Percentiles rank a stretch among this genome's conserved stretches.
These are phyloP conservation scores for Trichopus zeylanicus DNA, from an alignment of 116 monocot genomes.

Conservation along the genomic window DNA sequence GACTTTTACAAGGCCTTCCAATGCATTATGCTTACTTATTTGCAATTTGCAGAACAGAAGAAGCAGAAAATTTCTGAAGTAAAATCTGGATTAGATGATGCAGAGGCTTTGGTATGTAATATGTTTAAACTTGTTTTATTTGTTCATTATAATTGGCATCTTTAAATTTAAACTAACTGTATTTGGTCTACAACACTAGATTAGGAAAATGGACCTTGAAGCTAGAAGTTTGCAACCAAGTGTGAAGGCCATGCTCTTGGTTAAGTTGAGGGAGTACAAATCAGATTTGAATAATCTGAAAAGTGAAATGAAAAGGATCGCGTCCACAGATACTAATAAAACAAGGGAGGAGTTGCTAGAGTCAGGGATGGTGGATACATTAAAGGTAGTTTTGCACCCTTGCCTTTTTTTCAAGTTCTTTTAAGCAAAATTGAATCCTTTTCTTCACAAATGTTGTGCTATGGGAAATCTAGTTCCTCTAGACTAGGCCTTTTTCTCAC, in stretches of 20 bases:
- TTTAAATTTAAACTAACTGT: no score
- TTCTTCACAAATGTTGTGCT: not conserved
- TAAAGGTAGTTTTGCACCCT: conserved; percentile 11
- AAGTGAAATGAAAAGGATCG: conserved; percentile 39
- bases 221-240: conserved; percentile 52
- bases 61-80: conserved; percentile 40
- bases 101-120: conserved; percentile 38
- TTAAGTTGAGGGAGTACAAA: conserved; percentile 57
- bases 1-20: no score
- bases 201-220: conserved; percentile 65
- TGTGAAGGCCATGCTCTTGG: conserved; percentile 45
- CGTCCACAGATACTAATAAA: conserved; percentile 14
- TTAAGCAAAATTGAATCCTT: not conserved
- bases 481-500: no score
- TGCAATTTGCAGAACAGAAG: conserved; percentile 36
- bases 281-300: conserved; percentile 60
- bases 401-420: not conserved
- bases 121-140: not conserved
- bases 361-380: conserved; percentile 42
- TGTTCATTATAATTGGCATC: not conserved
- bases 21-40: not conserved
- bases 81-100: conserved; percentile 44
- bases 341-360: conserved; percentile 54
- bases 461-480: no score
- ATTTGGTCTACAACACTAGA: conserved; percentile 12